phyloP scores from a whole-genome alignment of 1,139 yeast species.

The Blastobotrys buckinghamii region DNA sequence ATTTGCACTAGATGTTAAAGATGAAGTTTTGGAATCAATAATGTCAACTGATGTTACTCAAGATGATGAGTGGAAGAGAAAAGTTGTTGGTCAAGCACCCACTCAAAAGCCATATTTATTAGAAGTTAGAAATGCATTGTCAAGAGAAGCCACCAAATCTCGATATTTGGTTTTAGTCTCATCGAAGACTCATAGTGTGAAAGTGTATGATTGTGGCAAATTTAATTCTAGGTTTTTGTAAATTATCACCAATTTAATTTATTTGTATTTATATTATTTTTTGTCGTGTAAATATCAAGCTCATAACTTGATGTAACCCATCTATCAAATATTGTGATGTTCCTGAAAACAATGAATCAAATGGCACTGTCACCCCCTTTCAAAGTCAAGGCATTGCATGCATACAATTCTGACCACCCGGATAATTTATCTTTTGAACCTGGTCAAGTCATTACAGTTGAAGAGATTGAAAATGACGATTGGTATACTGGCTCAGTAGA shows the following conservation, averaged over 20 bases:
- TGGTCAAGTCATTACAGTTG: slow-evolving; percentile 68
- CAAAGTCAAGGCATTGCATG: slow-evolving; percentile 62
- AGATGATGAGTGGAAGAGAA: slow-evolving; percentile 81
- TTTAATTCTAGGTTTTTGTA: no score
- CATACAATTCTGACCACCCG: slow-evolving; percentile 70
- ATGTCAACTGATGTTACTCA: slow-evolving; percentile 66
- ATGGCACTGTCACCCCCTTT: slow-evolving; percentile 45
- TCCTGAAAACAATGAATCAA: no score
- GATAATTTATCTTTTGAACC: slow-evolving; percentile 72
- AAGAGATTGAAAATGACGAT: slow-evolving; percentile 77
- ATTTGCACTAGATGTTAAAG: slow-evolving; percentile 67
- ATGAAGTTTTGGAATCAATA: slow-evolving; percentile 80
- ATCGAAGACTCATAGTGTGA: slow-evolving; percentile 64
- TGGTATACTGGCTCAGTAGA: slow-evolving; percentile 76
- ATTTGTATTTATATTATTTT: no score
- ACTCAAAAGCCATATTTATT: slow-evolving; percentile 72
- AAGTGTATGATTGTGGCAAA: slow-evolving; percentile 47
- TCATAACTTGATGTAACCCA: no score
- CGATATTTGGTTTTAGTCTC: slow-evolving; percentile 71
- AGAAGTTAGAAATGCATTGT: slow-evolving; percentile 62
- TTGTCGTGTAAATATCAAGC: no score
- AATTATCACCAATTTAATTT: no score
- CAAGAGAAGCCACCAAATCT: slow-evolving; percentile 67
- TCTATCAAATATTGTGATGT: no score
- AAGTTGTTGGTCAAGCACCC: slow-evolving; percentile 69